Base-by-base conservation (phyloP, 192 early-diverging fungal species). In the Fimicolochytrium jonesii region DNA sequence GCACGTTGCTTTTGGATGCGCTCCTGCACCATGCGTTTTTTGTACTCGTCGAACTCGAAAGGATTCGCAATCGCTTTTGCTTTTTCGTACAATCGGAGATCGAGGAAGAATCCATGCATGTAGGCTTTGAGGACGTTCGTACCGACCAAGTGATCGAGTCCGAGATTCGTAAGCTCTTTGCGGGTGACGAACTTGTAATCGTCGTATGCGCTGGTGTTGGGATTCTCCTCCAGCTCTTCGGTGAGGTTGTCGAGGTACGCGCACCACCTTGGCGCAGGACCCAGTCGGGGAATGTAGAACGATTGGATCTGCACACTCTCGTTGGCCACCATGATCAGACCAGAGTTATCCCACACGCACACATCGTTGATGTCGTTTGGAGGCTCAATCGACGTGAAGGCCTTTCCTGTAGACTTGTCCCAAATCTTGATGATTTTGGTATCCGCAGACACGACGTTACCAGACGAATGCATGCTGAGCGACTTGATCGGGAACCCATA, bases 31-130 rank as follows among this genome's bases (percentile, higher is more conserved):
- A 80, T 77, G 17, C 77, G 77, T 74, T 90, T 77, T 23, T 86
- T 80, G 81, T 93, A 92, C 66, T 95, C 93, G 26, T 94, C 90
- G 72, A 88, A 98, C 15, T 91, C 91, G 71, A 97, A 97, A 48
- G 95, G 95, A 70, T 96, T 93, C 30, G 92, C 90, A 67, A 98
- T 95, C 2, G 90, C 81, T 77, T 89, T 91, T 37, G 95, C 95
- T 55, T 93, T 91, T 71, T 98, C 91, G 64, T 98, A 97, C 46
- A 98, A 73, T 31, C 93, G 86, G 69, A 93, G 82, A 64, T 98
- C 93, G 42, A 98, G 79, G 71, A 98, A 98, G 87, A 92, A 98
- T 50, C 95, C 95, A 72, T 98, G 95, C 94, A 98, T 96, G 65
- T 98, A 98, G 0, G 94, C 89, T 64, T 92, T 93, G 63, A 96